These are phyloP conservation scores for Claviceps africana DNA, from an alignment of 2,329 filamentous ascomycete species.

Conservation along the genomic window DNA sequence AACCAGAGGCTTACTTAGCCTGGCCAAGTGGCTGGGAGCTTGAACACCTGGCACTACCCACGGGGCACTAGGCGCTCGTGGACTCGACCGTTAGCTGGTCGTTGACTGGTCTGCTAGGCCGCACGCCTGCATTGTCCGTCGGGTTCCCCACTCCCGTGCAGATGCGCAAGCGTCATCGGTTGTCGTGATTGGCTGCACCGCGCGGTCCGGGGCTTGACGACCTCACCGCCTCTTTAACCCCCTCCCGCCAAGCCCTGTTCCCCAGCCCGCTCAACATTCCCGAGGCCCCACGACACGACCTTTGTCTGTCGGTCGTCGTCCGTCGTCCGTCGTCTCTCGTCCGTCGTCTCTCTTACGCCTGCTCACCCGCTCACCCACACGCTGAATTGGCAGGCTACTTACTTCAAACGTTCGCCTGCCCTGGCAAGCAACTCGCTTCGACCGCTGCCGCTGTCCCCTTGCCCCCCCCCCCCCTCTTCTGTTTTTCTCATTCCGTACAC, in stretches of 20 bases:
- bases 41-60: slow-evolving; percentile 5
- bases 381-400: slow-evolving; percentile 1
- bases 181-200: slow-evolving; percentile 21
- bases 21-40: slow-evolving; percentile 1
- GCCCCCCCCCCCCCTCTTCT: neutral
- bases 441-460: slow-evolving; percentile 1
- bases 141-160: slow-evolving; percentile 14
- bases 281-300: slow-evolving; percentile 1
- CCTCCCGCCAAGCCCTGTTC: slow-evolving; percentile 9
- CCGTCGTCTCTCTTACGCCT: slow-evolving; percentile 2
- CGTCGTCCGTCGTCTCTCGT: too few species aligned
- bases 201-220: slow-evolving; percentile 19
- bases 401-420: slow-evolving; percentile 6
- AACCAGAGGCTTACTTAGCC: neutral
- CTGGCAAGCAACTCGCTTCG: neutral
- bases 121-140: slow-evolving; percentile 12
- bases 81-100: neutral
- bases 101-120: neutral
- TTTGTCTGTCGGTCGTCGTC: neutral
- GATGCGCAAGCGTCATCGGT: slow-evolving; percentile 17
- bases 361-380: neutral
- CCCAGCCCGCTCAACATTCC: slow-evolving; percentile 6
- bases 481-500: slow-evolving; percentile 10
- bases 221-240: slow-evolving; percentile 26
- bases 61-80: neutral